Conservation (phyloP, 257 asterid species). For the Lantana camara region DNA sequence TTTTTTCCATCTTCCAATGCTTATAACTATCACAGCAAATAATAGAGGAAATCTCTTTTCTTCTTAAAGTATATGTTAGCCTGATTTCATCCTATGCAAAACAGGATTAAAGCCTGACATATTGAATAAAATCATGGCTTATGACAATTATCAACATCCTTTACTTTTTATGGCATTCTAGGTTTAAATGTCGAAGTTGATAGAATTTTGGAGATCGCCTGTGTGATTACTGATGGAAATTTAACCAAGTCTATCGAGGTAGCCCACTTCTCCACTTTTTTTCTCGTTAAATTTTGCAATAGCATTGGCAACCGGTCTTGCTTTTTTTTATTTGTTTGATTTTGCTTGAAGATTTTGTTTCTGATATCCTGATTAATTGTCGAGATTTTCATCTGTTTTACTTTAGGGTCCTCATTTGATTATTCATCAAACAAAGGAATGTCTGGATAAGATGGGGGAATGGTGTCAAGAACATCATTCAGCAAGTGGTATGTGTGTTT, state of each 20-base stretch:
- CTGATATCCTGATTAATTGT: neutral
- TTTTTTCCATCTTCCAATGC: neutral
- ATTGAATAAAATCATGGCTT: neutral
- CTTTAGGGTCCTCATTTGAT: slow-evolving; percentile 68
- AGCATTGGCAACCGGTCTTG: slow-evolving; percentile 11
- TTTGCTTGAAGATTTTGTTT: slow-evolving; percentile 1
- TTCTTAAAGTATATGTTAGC: neutral
- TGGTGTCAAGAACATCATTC: slow-evolving; percentile 76
- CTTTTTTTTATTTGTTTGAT: neutral
- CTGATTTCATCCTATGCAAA: neutral
- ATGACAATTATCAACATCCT: neutral
- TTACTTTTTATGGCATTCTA: slow-evolving; percentile 25
- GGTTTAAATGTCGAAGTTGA: slow-evolving; percentile 61
- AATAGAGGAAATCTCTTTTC: neutral
- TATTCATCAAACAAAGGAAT: slow-evolving; percentile 60
- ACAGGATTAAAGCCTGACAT: slow-evolving; percentile 1
- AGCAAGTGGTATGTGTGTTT: slow-evolving; percentile 55
- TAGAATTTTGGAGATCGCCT: slow-evolving; percentile 71
- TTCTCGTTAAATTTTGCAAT: neutral
- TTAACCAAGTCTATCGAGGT: slow-evolving; percentile 62
- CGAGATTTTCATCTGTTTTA: neutral
- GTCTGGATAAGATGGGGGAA: slow-evolving; percentile 63
- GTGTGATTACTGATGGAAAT: slow-evolving; percentile 64
- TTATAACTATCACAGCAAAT: neutral
- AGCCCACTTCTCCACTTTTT: slow-evolving; percentile 10